Percentiles rank a stretch among this genome's conserved stretches.
These are phyloP conservation scores for Pulveroboletus sp. DNA, from an alignment of 768 basidiomycete genomes.

Conservation along the genomic window DNA sequence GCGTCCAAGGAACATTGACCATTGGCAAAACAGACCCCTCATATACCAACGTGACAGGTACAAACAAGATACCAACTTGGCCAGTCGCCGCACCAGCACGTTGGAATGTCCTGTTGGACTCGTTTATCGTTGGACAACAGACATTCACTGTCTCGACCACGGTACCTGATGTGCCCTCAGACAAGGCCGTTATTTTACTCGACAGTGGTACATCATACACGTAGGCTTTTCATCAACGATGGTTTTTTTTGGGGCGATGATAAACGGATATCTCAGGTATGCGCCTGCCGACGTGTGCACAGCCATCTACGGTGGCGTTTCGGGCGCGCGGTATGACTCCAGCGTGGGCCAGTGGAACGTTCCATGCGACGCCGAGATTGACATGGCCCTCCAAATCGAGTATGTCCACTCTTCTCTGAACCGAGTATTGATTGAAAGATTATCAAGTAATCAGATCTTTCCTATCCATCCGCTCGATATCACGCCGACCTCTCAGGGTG, in stretches of 20 bases:
- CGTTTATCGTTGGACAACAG: slow-evolving; percentile 54
- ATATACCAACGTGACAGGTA: slow-evolving; percentile 57
- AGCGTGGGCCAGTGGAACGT: slow-evolving; percentile 59
- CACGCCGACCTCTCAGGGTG: slow-evolving; percentile 42
- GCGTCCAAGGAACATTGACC: slow-evolving; percentile 63
- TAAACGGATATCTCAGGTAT: slow-evolving; percentile 44
- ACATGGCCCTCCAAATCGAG: slow-evolving; percentile 77
- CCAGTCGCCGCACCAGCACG: slow-evolving; percentile 57
- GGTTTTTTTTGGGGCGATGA: slow-evolving; percentile 1
- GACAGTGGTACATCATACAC: slow-evolving; percentile 83
- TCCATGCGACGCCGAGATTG: slow-evolving; percentile 70
- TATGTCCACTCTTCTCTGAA: slow-evolving; percentile 32
- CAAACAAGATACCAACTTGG: slow-evolving; percentile 65
- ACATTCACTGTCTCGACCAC: slow-evolving; percentile 49
- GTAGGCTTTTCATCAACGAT: slow-evolving; percentile 36
- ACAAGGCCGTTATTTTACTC: slow-evolving; percentile 69
- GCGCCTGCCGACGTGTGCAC: slow-evolving; percentile 58
- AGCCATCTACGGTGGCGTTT: slow-evolving; percentile 61
- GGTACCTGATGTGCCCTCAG: slow-evolving; percentile 54
- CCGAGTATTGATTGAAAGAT: slow-evolving; percentile 10
- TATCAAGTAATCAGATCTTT: slow-evolving; percentile 59
- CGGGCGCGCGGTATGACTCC: slow-evolving; percentile 58
- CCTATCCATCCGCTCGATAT: slow-evolving; percentile 80
- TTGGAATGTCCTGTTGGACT: slow-evolving; percentile 78
- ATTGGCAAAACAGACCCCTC: slow-evolving; percentile 67